phyloP scores from a whole-genome alignment of 73 alveolate species.

The Effrenium voratum region DNA sequence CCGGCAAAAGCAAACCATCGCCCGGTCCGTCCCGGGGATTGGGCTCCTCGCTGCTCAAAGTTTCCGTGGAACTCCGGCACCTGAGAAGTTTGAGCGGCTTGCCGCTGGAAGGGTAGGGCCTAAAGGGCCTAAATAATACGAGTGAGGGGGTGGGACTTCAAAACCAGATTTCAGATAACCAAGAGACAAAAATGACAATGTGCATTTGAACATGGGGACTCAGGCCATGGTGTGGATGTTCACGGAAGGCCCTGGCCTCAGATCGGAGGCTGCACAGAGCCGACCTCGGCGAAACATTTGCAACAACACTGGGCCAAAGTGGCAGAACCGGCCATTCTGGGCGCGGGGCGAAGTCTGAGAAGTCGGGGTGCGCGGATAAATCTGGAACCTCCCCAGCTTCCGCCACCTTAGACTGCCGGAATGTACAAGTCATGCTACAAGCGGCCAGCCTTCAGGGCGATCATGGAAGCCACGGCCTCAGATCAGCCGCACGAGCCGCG shows the following conservation, averaged over 20 bases:
- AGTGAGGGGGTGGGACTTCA: too few species aligned
- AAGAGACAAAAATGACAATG: too few species aligned
- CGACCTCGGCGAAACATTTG: conserved; percentile 16
- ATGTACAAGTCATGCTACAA: not conserved
- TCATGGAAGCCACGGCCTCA: conserved; percentile 68
- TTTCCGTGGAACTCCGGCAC: too few species aligned
- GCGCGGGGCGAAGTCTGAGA: conserved; percentile 46
- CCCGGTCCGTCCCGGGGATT: too few species aligned
- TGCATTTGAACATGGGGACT: too few species aligned
- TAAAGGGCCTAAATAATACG: too few species aligned
- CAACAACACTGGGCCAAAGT: not conserved
- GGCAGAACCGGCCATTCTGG: not conserved
- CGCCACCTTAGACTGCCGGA: conserved; percentile 16
- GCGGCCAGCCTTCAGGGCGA: conserved; percentile 49
- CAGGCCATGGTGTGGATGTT: not conserved
- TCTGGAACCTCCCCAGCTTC: conserved; percentile 77
- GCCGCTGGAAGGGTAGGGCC: too few species aligned
- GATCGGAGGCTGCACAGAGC: conserved; percentile 63
- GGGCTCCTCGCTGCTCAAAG: too few species aligned
- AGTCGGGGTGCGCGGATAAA: conserved; percentile 51
- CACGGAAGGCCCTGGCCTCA: conserved; percentile 16
- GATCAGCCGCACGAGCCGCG: not conserved
- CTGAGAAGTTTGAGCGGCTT: too few species aligned
- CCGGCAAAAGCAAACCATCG: too few species aligned
- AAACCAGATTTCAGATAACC: too few species aligned